A percentile compares a stretch with the other conserved stretches of the same genome.
Evolutionary conservation across 257 asterid genomes (phyloP).

Genomic region (Solanum chmielewskii): DNA sequence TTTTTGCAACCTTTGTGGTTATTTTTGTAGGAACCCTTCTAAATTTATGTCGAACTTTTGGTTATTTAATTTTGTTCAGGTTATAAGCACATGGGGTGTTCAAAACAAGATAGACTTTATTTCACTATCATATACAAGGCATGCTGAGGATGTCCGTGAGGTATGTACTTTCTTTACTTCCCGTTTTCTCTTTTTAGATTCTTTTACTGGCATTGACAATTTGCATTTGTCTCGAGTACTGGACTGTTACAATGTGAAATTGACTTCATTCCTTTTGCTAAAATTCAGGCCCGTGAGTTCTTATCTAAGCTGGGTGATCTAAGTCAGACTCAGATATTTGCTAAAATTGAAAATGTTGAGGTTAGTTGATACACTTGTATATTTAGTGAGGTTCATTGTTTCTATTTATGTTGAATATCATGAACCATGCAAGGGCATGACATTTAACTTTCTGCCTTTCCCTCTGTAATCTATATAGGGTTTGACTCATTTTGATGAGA

Average conservation of each 20-base stretch:
- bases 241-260: not conserved
- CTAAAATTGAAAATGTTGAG: conserved; percentile 90
- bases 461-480: conserved; percentile 34
- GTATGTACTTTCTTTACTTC: conserved; percentile 11
- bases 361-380: conserved; percentile 18
- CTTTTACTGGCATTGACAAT: not conserved
- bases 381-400: not conserved
- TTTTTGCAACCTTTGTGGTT: not conserved
- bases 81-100: conserved; percentile 82
- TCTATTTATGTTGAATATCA: not conserved
- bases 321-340: conserved; percentile 79
- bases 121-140: conserved; percentile 72
- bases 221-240: not conserved
- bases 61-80: conserved; percentile 24
- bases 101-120: conserved; percentile 72
- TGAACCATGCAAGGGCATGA: not conserved
- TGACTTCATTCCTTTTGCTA: not conserved
- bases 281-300: conserved; percentile 67
- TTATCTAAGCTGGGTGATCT: conserved; percentile 78
- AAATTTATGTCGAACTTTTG: not conserved
- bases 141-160: conserved; percentile 83
- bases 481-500: conserved; percentile 80
- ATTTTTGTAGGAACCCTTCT: not conserved
- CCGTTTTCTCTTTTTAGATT: not conserved
- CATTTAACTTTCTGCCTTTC: not conserved